Conservation (phyloP, 768 basidiomycete genomes). For the Daedalea quercina region DNA sequence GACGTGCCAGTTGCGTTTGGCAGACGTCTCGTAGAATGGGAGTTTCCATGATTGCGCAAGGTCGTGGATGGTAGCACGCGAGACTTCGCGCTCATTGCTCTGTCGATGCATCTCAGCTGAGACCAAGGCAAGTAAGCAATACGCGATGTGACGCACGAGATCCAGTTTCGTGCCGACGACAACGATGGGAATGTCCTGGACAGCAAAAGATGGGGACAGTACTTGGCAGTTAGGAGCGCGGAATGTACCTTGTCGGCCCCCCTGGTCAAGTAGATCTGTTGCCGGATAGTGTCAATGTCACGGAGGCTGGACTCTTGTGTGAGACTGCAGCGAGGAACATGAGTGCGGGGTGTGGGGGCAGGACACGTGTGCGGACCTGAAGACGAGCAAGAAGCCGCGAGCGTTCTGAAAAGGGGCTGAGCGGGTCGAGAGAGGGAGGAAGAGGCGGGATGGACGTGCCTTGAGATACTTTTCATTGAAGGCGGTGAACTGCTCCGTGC, state of each 20-base stretch:
- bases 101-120: conserved; percentile 1
- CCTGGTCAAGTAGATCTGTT: conserved; percentile 78
- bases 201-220: neutral
- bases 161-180: conserved; percentile 86
- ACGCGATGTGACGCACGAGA: conserved; percentile 32
- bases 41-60: conserved; percentile 61
- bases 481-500: conserved; percentile 79
- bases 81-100: conserved; percentile 72
- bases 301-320: conserved; percentile 77
- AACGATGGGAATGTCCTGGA: conserved; percentile 67
- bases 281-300: conserved; percentile 74
- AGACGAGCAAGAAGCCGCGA: conserved; percentile 76
- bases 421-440: neutral
- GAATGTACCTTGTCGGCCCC: conserved; percentile 52
- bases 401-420: conserved; percentile 41
- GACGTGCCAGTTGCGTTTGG: conserved; percentile 79
- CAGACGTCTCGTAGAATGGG: conserved; percentile 86
- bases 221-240: neutral
- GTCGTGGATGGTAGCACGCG: conserved; percentile 52
- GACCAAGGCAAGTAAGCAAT: neutral
- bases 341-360: neutral
- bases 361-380: conserved; percentile 43
- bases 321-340: conserved; percentile 38
- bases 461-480: conserved; percentile 80
- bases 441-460: conserved; percentile 33